Conservation (phyloP, 176 grass and related monocot genomes). For the Dactylis glomerata region DNA sequence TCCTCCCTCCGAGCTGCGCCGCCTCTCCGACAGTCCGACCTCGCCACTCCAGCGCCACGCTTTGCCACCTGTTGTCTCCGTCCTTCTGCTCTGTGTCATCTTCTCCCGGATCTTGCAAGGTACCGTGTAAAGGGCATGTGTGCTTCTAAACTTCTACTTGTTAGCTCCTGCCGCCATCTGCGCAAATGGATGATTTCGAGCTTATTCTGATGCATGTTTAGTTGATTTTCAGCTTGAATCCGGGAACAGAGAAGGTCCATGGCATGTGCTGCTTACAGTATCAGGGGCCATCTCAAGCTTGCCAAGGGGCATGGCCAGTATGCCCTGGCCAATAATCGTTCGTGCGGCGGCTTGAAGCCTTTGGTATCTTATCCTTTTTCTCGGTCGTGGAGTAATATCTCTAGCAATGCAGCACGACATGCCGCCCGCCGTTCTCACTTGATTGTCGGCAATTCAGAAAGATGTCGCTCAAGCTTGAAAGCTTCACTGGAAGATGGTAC, state of each 20-base stretch:
- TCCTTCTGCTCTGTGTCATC: not conserved
- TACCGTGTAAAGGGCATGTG: not conserved
- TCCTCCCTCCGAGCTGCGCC: not conserved
- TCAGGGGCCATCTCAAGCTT: constrained; percentile 30
- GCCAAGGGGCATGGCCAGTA: not conserved
- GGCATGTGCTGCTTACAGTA: constrained; percentile 44
- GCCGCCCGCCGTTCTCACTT: not conserved
- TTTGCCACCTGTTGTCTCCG: not conserved
- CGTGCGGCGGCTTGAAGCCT: constrained; percentile 1
- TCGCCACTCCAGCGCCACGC: not conserved
- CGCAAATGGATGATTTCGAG: not conserved
- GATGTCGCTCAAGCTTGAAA: not conserved
- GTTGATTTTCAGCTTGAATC: not conserved
- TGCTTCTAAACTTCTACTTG: not conserved
- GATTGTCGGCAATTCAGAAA: not conserved
- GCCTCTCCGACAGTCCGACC: not conserved
- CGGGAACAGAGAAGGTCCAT: constrained; percentile 18
- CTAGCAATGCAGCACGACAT: not conserved
- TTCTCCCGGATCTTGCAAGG: not conserved
- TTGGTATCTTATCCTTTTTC: constrained; percentile 23
- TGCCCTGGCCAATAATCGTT: not conserved
- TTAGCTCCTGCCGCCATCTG: not conserved
- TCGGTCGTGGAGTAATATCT: constrained; percentile 23
- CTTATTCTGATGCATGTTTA: not conserved
- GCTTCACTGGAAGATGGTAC: not conserved